A percentile compares a stretch with the other conserved stretches of the same genome.
Evolutionary conservation across 257 asterid species (phyloP).

Genomic region (Knoxia roxburghii): DNA sequence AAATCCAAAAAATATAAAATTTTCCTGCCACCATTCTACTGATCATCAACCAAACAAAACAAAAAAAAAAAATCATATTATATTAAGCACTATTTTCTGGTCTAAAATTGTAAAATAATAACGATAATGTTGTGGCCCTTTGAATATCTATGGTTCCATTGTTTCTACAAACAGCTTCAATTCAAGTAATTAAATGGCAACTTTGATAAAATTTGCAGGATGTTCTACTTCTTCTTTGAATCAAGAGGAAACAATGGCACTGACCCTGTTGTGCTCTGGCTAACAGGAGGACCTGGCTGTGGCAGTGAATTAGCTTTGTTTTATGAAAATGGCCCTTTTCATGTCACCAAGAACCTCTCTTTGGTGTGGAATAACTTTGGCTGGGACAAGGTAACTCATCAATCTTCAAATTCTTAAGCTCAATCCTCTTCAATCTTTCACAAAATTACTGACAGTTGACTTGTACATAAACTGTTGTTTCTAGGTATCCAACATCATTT

Average conservation of each 20-base stretch:
- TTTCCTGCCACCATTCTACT: too few relatives aligned
- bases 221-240: conserved; percentile 78
- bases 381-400: conserved; percentile 63
- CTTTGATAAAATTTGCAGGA: conserved; percentile 33
- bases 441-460: neutral
- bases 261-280: conserved; percentile 70
- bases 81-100: too few relatives aligned
- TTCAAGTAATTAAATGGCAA: neutral
- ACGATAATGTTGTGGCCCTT: too few relatives aligned
- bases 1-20: too few relatives aligned
- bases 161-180: too few relatives aligned
- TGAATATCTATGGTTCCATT: too few relatives aligned
- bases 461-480: neutral
- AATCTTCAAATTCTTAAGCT: neutral
- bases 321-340: conserved; percentile 74
- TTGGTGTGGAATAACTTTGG: conserved; percentile 76
- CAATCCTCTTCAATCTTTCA: too few relatives aligned
- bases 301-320: conserved; percentile 68
- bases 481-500: conserved; percentile 51
- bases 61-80: too few relatives aligned
- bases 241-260: conserved; percentile 39
- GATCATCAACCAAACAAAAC: too few relatives aligned
- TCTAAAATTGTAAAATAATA: too few relatives aligned
- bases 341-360: conserved; percentile 37
- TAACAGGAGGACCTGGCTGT: conserved; percentile 91